A percentile compares a stretch with the other conserved stretches of the same genome.
These are phyloP conservation scores for Salix exigua DNA, from an alignment of 345 rosid species.

Conservation along the genomic window DNA sequence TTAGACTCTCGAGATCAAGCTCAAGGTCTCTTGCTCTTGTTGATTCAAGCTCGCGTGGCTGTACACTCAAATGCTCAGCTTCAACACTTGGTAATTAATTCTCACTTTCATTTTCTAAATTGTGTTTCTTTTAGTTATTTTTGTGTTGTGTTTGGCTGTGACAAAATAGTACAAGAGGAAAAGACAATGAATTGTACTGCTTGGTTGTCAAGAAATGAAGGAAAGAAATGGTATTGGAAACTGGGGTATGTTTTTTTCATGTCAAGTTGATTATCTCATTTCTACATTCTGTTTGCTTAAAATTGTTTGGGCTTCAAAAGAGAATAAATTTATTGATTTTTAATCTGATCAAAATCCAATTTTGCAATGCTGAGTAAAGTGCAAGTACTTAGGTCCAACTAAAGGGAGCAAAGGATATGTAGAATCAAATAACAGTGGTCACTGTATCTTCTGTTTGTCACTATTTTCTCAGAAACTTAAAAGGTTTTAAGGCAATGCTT, in stretches of 20 bases:
- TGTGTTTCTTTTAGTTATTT: background rate
- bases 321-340: background rate
- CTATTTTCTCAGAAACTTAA: too few species aligned
- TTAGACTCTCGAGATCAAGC: slow-evolving; percentile 25
- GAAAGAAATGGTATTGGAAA: background rate
- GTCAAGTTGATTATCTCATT: background rate
- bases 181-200: background rate
- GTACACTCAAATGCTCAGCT: slow-evolving; percentile 39
- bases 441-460: too few species aligned
- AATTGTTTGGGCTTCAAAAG: background rate
- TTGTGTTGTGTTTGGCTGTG: background rate
- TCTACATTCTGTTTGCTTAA: background rate
- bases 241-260: background rate
- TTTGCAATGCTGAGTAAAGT: background rate
- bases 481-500: too few species aligned
- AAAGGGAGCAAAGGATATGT: too few species aligned
- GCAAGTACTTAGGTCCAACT: background rate
- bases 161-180: background rate
- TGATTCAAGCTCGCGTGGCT: slow-evolving; percentile 24
- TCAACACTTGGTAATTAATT: slow-evolving; percentile 37
- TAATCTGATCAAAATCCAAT: background rate
- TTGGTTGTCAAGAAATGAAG: background rate
- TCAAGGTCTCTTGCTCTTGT: slow-evolving; percentile 18
- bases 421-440: too few species aligned
- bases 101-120: background rate